Base-by-base conservation (phyloP, 2,329 filamentous ascomycete species). In the Triangularia verruculosa region DNA sequence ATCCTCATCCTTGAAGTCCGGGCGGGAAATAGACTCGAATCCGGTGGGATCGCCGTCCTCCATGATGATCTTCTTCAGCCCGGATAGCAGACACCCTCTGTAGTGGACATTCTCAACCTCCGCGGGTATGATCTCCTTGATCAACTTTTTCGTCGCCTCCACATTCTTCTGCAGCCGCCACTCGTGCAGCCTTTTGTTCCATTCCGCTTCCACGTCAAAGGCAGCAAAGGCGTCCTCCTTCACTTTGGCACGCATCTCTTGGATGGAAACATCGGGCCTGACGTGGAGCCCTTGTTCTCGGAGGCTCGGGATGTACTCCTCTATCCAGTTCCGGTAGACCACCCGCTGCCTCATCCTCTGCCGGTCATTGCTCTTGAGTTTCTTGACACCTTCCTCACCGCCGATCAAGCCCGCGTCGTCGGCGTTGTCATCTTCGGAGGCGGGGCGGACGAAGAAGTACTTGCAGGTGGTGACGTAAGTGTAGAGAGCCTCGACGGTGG, bases 241-340 rank as follows among this genome's bases (percentile, higher is more conserved):
- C 1, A 89, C 77, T 4, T 78, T 59, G 6, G 81, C 75, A 22
- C 87, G 77, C 1, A 72, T 72, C 1, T 71, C 52, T 1, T 64
- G 65, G 12, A 60, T 7, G 1, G 25, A 52, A 6, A 17, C 27
- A 6, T n/a, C 47, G 39, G 56, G 2, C 56, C 57, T 7, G 24
- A 47, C 22, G 61, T 78, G 80, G 1, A 74, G 74, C 0, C 76
- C 77, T 24, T 78, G 63, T 0, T 74, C 74, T 1, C 79, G 76
- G 63, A 83, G 83, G 2, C 70, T 70, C 0, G 87, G 86, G n/a
- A 89, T 74, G 66, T 85, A 92, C 4, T 87, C 83, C 1, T 88
- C 79, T 4, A 88, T 73, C 82, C 89, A 93, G 5, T 73, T 72
- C 1, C 78, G 77, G 71, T 86, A 92, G 27, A 86, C 79, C 0